Evolutionary conservation across 129 eudicot genomes (phyloP), one percentile per base, ranked within the genome.

Genomic region (Tanacetum coccineum): DNA sequence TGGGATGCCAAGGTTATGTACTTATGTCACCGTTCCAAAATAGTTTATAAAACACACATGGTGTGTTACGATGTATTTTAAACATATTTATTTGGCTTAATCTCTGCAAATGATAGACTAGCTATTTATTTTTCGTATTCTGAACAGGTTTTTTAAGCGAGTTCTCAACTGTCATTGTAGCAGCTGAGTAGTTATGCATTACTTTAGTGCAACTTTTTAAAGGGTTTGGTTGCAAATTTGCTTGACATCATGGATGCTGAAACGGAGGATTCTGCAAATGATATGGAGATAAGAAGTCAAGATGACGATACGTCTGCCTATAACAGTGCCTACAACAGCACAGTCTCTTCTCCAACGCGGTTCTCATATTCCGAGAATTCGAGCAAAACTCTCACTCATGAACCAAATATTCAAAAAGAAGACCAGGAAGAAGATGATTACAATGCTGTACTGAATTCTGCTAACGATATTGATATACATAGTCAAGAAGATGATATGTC

Each of bases 401-500:
- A 42, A 66, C 62, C 79, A 40, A 67, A 67, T 70, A 30, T 42
- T 62, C 78, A 66, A 50, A 66, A 68, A 70, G 75, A 55, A 36
- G 75, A 73, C 17, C 61, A 53, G 53, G 78, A 55, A 14, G 48
- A 66, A 26, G 71, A 22, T 58, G 40, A 57, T 6, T 36, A 36
- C 10, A 9, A 36, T 36, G 42, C 42, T 2, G 42, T 36, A 36
- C 42, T 5, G 7, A 36, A 36, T 74, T 13, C 21, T 5, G 40
- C 14, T 13, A 30, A 65, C 56, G 59, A 74, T n/a, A 45, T 51
- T 26, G 42, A 36, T 36, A 36, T 36, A 36, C 42, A 7, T 36
- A 36, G 42, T 7, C 42, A 36, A 36, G 42, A 36, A 36, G 42
- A 36, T 36, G 42, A 36, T 36, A 36, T 36, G 42, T 36, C 42